These are phyloP conservation scores for Suillus sp. DNA, from an alignment of 768 basidiomycete species.

Conservation along the genomic window DNA sequence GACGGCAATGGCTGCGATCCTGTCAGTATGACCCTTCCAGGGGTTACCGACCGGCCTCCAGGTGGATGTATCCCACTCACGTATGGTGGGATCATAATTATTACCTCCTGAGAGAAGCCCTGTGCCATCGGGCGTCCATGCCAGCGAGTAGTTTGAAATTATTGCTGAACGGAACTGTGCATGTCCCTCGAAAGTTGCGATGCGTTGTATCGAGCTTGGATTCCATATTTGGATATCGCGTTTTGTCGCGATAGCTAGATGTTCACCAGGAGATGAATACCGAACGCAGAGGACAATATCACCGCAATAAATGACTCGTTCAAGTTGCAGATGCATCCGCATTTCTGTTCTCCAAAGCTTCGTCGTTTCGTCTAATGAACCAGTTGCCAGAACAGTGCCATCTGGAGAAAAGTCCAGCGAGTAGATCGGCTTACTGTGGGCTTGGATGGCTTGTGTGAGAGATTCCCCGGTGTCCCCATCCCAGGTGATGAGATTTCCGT, in stretches of 20 bases:
- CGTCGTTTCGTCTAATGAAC: not conserved
- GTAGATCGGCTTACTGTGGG: not conserved
- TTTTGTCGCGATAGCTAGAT: not conserved
- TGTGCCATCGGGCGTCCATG: constrained; percentile 32
- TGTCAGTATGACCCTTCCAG: constrained; percentile 30
- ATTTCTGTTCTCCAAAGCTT: not conserved
- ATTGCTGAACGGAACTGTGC: not conserved
- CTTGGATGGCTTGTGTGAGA: not conserved
- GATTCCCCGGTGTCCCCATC: not conserved
- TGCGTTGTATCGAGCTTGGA: not conserved
- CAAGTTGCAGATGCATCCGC: not conserved
- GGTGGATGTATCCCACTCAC: constrained; percentile 33
- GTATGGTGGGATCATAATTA: constrained; percentile 29
- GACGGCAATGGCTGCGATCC: constrained; percentile 34
- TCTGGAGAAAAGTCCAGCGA: constrained; percentile 2
- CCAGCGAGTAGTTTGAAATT: constrained; percentile 13
- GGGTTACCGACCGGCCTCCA: constrained; percentile 34
- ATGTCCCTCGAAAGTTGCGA: not conserved
- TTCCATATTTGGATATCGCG: not conserved
- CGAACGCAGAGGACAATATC: not conserved
- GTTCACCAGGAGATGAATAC: not conserved
- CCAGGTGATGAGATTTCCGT: not conserved
- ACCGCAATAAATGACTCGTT: not conserved
- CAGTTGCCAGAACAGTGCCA: not conserved
- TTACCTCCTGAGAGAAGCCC: constrained; percentile 27